phyloP scores from a whole-genome alignment of 164 flowering plant species.

The Nymphaea colorata region DNA sequence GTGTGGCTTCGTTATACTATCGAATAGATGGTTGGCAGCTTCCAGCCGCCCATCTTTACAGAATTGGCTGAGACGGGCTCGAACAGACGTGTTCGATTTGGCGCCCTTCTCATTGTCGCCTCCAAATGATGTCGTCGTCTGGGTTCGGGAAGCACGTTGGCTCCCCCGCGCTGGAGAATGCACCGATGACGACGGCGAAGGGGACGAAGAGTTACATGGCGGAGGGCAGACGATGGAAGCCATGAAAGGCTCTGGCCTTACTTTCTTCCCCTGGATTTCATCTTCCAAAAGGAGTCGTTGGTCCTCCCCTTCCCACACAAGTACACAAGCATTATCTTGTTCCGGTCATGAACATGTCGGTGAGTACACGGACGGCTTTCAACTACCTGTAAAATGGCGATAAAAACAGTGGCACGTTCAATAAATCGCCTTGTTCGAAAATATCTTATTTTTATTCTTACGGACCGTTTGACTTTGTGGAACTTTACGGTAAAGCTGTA shows the following conservation, averaged over 20 bases:
- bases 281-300: neutral
- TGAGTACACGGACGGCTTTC: too few relatives aligned
- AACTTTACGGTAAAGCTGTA: too few relatives aligned
- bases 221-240: neutral
- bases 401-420: too few relatives aligned
- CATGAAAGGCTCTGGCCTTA: neutral
- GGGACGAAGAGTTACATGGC: neutral
- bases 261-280: neutral
- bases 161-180: neutral
- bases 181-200: neutral
- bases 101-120: neutral
- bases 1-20: slow-evolving; percentile 55
- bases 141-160: neutral
- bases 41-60: slow-evolving; percentile 64
- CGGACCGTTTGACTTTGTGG: too few relatives aligned
- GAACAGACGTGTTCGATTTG: slow-evolving; percentile 22
- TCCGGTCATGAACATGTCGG: neutral
- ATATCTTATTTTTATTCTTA: too few relatives aligned
- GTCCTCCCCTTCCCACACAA: neutral
- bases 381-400: too few relatives aligned
- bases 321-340: neutral
- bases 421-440: too few relatives aligned
- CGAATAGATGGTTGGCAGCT: slow-evolving; percentile 67
- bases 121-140: neutral
- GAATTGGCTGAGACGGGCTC: slow-evolving; percentile 59